These are phyloP conservation scores for Entomophthora muscae DNA, from an alignment of 371 early-diverging fungal genomes.

Conservation along the genomic window DNA sequence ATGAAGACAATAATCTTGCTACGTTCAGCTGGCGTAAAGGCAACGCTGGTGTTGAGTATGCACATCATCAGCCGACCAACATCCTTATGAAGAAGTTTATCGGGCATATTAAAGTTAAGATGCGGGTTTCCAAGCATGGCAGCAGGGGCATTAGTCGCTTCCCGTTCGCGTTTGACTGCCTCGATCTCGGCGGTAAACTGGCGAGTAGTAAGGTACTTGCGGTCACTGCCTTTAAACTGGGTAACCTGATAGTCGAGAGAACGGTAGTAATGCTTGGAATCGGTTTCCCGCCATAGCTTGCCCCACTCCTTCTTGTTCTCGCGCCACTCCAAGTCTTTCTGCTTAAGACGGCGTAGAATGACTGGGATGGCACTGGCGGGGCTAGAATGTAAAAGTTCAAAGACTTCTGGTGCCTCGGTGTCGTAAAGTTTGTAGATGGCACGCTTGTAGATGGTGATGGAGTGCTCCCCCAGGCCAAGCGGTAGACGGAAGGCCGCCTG, in stretches of 20 bases:
- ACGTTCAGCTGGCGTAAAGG: constrained; percentile 37
- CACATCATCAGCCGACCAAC: constrained; percentile 36
- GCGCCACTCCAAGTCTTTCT: constrained; percentile 97
- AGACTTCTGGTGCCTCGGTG: constrained; percentile 72
- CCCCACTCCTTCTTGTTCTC: constrained; percentile 61
- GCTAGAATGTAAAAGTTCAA: constrained; percentile 81
- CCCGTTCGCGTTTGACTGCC: constrained; percentile 27
- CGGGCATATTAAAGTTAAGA: background rate
- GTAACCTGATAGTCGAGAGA: constrained; percentile 91
- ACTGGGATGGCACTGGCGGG: constrained; percentile 90
- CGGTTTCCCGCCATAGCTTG: constrained; percentile 91
- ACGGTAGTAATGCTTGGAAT: constrained; percentile 88
- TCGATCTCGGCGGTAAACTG: constrained; percentile 73
- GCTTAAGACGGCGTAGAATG: constrained; percentile 87
- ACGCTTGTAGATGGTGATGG: constrained; percentile 69
- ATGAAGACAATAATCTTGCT: constrained; percentile 58
- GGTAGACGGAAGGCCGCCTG: constrained; percentile 46
- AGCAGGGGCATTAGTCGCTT: constrained; percentile 12
- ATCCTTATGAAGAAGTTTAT: constrained; percentile 19
- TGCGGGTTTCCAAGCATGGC: background rate
- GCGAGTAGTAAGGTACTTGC: constrained; percentile 58
- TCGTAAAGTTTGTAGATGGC: constrained; percentile 91
- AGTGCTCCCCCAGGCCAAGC: constrained; percentile 59
- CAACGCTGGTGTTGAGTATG: constrained; percentile 26
- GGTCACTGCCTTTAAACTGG: constrained; percentile 77